Base-by-base conservation (phyloP, 345 rosid genomes). In the Bruguiera gymnorhiza region DNA sequence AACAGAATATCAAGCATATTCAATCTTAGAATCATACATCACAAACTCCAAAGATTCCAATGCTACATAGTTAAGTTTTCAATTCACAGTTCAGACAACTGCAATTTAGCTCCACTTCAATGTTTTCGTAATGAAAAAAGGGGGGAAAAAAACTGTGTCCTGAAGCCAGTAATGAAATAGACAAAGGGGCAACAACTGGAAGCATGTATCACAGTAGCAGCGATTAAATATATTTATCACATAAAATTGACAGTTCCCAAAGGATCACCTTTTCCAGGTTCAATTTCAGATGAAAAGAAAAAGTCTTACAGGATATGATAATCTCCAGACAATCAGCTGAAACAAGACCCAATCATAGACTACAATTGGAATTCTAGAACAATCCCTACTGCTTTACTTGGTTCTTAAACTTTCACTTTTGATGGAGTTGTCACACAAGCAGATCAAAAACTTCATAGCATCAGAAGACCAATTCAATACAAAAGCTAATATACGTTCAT, bases 21-120 rank as follows among this genome's bases (percentile, higher is more conserved):
- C 39, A 60, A 43, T 29, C 61, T 63, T 50, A 34, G 18, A 61
- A 53, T 66, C 26, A n/a, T 63, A n/a, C 55, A 48, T 75, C 53
- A 46, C 39, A 76, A 59, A 29, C 37, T 61, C 59, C 48, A 39
- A 55, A 55, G 59, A 23, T 23, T 9, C 4, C 27, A 55, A 8
- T 55, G 24, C n/a, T n/a, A 15, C 16, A 3, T 23, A 8, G 27
- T 55, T 23, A n/a, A 15, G 59, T 55, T 23, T 55, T 55, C 59
- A 55, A 15, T 55, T 26, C 27, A 55, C 29, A 55, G 59, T 56
- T 56, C 18, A 56, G 60, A 56, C 11, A 56, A 10, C 10, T 6
- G 2, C 6, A 56, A 56, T 24, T 24, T 16, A 56, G 60, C 19
- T 43, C 18, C 50, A 11, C 4, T 11, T 43, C 16, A 13, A 43